Base-by-base conservation (phyloP, 495 filamentous ascomycete genomes). In the Pyrenopolyporus hunteri region DNA sequence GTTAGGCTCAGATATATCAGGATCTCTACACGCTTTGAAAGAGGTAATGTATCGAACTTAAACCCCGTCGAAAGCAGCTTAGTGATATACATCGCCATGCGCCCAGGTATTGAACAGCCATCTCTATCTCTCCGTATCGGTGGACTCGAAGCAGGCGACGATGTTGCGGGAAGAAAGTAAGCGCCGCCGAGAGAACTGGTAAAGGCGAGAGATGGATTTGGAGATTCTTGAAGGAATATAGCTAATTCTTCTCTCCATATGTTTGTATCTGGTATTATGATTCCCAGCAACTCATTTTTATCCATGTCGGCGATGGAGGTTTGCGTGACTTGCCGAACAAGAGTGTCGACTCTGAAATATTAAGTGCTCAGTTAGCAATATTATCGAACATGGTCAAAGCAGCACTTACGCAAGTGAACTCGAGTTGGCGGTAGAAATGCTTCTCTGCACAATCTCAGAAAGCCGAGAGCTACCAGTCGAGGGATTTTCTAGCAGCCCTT, bases 181-280 rank as follows among this genome's bases (percentile, higher is more conserved):
- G 82, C 81, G 10, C 90, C 90, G 4, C 83, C 84, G 16, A 97
- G 72, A 7, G 83, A 80, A 67, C 85, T 90, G 4, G 88, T 89
- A 6, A 95, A 81, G 6, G 90, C 83, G 4, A 92, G 70, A 6
- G 89, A 87, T 10, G 79, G 74, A 36, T 82, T 82, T 10, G 89
- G 86, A 17, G 76, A 63, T 4, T 77, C 67, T 31, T 78, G 69
- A 11, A 94, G 75, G 65, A 93, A 86, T 1, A 75, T 78, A 0
- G 48, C 59, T n/a, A 96, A 61, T 35, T 77, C 72, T 3, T 70
- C 32, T 55, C 63, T 68, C 82, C 82, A 85, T 14, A 68, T 46
- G 1, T 63, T 61, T 7, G 66, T 66, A 29, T 69, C 78, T 9
- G 82, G 82, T 39, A 83, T 69, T 10, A 83, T 49, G 1, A 20